Conservation (phyloP, 345 rosid species). For the Eucalyptus caleyi region DNA sequence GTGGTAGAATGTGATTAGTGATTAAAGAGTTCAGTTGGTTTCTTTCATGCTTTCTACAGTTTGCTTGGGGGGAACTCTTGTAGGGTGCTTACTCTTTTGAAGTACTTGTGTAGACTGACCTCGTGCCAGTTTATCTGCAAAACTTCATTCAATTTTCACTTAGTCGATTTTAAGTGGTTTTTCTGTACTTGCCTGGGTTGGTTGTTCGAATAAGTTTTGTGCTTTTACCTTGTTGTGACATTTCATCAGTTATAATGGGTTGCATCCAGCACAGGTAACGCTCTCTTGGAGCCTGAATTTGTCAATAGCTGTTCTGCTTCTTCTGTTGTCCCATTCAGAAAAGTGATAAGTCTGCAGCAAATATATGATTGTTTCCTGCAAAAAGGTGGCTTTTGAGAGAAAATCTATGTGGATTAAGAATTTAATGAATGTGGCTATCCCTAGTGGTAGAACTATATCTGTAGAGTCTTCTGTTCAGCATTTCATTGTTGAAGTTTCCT, state of each 20-base stretch:
- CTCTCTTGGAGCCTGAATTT: not conserved
- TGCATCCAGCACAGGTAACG: not conserved
- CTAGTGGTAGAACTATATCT: not conserved
- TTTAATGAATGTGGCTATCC: not conserved
- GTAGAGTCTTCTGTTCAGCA: not conserved
- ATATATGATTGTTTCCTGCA: not conserved
- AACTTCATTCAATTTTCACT: not conserved
- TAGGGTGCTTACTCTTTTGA: not conserved
- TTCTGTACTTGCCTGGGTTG: not conserved
- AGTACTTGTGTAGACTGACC: not conserved
- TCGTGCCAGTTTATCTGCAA: not conserved
- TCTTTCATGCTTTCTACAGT: not conserved
- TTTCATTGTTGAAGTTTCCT: not conserved
- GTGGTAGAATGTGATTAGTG: not conserved
- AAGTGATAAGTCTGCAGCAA: not conserved
- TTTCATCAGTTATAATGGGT: not conserved
- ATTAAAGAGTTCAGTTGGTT: not conserved
- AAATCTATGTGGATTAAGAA: not conserved
- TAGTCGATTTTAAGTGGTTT: not conserved
- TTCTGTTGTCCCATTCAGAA: not conserved
- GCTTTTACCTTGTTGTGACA: not conserved
- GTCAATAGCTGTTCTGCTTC: not conserved
- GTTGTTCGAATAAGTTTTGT: not conserved
- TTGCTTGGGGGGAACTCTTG: not conserved
- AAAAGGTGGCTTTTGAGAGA: not conserved